Evolutionary conservation across 2,329 filamentous ascomycete species (phyloP).

Genomic region (Colletotrichum sp.): DNA sequence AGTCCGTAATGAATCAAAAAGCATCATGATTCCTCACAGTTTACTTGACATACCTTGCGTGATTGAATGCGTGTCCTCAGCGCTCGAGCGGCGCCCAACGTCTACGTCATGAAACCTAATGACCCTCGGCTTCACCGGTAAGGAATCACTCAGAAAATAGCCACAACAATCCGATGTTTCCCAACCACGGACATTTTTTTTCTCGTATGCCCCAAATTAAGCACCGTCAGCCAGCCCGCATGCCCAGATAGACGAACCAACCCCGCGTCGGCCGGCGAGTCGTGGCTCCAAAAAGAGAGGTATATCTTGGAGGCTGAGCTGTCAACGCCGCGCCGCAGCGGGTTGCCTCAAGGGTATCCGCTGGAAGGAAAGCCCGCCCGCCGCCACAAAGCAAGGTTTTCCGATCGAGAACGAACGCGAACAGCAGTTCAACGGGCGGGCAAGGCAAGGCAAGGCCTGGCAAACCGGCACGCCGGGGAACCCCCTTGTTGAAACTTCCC

Average conservation of each 20-base stretch:
- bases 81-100: not conserved
- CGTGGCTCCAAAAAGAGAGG: not conserved
- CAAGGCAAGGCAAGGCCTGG: not conserved
- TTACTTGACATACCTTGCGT: not conserved
- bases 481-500: constrained; percentile 8
- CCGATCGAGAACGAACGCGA: not conserved
- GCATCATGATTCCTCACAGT: not conserved
- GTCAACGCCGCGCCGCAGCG: not conserved
- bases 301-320: not conserved
- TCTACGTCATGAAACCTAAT: not conserved
- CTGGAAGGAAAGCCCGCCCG: not conserved
- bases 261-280: not conserved
- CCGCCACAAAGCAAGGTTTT: not conserved
- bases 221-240: not conserved
- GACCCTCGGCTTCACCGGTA: not conserved
- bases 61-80: not conserved
- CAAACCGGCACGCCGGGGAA: not conserved
- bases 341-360: not conserved
- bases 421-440: not conserved
- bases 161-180: not conserved
- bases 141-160: not conserved
- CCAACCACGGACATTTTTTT: not conserved
- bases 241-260: not conserved
- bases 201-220: not conserved
- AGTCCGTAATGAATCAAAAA: not conserved